Base-by-base conservation (phyloP, 202 grass and related monocot species). In the Elaeis oleifera region DNA sequence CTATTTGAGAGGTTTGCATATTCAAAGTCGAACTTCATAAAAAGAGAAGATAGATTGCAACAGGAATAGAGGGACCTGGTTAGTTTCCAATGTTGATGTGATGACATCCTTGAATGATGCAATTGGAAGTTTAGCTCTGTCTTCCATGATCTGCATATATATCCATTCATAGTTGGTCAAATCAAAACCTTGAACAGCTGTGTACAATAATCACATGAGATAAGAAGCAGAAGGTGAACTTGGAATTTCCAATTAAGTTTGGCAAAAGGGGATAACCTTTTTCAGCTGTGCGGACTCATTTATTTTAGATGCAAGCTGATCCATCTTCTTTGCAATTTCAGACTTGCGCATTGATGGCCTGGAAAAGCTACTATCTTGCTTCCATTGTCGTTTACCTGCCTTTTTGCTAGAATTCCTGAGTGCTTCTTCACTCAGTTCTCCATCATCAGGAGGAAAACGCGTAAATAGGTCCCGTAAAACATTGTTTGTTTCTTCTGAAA, bases 61-160 rank as follows among this genome's bases (percentile, higher is more conserved):
- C 54, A 65, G 49, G 63, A 17, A 26, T 68, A 86, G 55, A 23
- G 58, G 53, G 56, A 97, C 94, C 94, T 89, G 85, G 51, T 99
- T 61, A 54, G 79, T 86, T 61, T 82, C 88, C 73, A 99, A 73
- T 23, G 82, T 89, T 56, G 84, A 91, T 83, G 77, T 78, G 58
- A 99, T 92, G 62, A 26, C 23, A 76, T 92, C 82, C 71, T 84
- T 89, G 68, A 81, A 99, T 13, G 88, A 89, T 56, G 85, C 63
- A 80, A 99, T 99, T 48, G 94, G 94, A 75, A 99, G 88, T 74
- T 92, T 97, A 60, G 85, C 77, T 79, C 81, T 92, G 44, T 71
- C 60, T 89, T 86, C 76, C 39, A 61, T 23, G 53, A 92, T 78
- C 94, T 99, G 80, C 53, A 79, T 50, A 81, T 13, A 51, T 51